Evolutionary conservation across 164 flowering plant genomes (phyloP).

Genomic region (Litsea cubeba): DNA sequence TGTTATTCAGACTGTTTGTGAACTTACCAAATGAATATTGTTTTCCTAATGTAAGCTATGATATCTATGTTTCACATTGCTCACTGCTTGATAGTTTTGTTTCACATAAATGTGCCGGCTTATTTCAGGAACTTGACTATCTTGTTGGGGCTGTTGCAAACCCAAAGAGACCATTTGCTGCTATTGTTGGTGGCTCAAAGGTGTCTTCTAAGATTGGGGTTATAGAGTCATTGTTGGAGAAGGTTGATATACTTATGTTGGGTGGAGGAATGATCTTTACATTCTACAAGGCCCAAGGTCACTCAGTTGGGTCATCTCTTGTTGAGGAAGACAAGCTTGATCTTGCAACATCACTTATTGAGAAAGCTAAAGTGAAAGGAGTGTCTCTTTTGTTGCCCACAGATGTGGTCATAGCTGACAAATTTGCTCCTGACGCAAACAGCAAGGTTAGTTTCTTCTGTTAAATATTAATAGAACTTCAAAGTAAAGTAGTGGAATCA

Average conservation of each 20-base stretch:
- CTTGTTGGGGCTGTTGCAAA: constrained; percentile 84
- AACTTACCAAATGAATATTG: no score
- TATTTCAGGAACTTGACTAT: constrained; percentile 72
- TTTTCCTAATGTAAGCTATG: no score
- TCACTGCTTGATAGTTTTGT: background rate
- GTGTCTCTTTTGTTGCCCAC: constrained; percentile 71
- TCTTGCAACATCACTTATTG: constrained; percentile 73
- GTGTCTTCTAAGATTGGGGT: constrained; percentile 86
- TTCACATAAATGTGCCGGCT: background rate
- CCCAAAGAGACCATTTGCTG: constrained; percentile 94
- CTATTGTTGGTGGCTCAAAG: constrained; percentile 90
- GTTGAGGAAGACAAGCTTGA: constrained; percentile 87
- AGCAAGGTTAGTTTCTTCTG: constrained; percentile 46
- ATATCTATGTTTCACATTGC: no score
- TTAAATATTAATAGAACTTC: background rate
- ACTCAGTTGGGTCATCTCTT: constrained; percentile 74
- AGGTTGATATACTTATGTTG: constrained; percentile 61
- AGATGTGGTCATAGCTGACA: constrained; percentile 78
- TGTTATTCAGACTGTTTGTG: no score
- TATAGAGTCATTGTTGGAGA: constrained; percentile 70
- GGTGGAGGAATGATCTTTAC: constrained; percentile 97
- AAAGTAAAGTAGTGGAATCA: background rate
- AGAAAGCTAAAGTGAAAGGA: constrained; percentile 81
- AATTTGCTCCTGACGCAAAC: constrained; percentile 81
- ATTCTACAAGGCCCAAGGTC: constrained; percentile 85